phyloP scores from a whole-genome alignment of 1,139 yeast genomes.

The Candida neerlandica region DNA sequence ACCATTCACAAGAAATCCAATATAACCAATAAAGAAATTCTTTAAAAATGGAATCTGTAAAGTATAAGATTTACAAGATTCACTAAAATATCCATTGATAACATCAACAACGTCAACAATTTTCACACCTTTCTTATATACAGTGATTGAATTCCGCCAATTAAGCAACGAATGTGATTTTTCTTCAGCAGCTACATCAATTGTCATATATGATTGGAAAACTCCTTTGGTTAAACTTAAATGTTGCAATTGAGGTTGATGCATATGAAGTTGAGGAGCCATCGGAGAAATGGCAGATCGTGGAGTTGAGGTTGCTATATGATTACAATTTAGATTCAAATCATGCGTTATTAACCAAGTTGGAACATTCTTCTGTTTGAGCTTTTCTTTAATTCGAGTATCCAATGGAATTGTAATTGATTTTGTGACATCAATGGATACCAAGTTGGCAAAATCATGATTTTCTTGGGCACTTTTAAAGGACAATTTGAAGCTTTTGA shows the following conservation, averaged over 20 bases:
- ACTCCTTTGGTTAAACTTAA: slow-evolving; percentile 28
- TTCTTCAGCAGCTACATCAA: slow-evolving; percentile 21
- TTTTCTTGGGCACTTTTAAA: slow-evolving; percentile 12
- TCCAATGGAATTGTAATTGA: slow-evolving; percentile 5
- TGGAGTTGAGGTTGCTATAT: slow-evolving; percentile 17
- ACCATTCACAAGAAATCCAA: slow-evolving; percentile 41
- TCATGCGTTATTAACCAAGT: slow-evolving; percentile 18
- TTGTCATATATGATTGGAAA: slow-evolving; percentile 33
- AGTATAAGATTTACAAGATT: slow-evolving; percentile 22
- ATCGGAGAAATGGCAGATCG: slow-evolving; percentile 16
- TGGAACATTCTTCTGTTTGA: slow-evolving; percentile 10
- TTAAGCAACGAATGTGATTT: slow-evolving; percentile 23
- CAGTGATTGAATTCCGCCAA: slow-evolving; percentile 38
- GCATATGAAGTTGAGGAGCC: slow-evolving; percentile 1
- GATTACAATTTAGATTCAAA: slow-evolving; percentile 14
- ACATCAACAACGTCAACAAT: slow-evolving; percentile 33
- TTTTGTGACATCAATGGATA: slow-evolving; percentile 4
- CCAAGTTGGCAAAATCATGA: slow-evolving; percentile 6
- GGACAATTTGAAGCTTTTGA: slow-evolving; percentile 16
- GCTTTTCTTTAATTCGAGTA: not conserved
- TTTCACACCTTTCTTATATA: slow-evolving; percentile 24
- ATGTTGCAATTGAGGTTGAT: slow-evolving; percentile 10
- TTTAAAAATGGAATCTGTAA: slow-evolving; percentile 44
- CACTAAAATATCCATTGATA: slow-evolving; percentile 37
- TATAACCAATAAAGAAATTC: slow-evolving; percentile 43